A percentile compares a stretch with the other conserved stretches of the same genome.
These are phyloP conservation scores for Calonectria pauciramosa DNA, from an alignment of 2,329 filamentous ascomycete genomes.

Conservation along the genomic window DNA sequence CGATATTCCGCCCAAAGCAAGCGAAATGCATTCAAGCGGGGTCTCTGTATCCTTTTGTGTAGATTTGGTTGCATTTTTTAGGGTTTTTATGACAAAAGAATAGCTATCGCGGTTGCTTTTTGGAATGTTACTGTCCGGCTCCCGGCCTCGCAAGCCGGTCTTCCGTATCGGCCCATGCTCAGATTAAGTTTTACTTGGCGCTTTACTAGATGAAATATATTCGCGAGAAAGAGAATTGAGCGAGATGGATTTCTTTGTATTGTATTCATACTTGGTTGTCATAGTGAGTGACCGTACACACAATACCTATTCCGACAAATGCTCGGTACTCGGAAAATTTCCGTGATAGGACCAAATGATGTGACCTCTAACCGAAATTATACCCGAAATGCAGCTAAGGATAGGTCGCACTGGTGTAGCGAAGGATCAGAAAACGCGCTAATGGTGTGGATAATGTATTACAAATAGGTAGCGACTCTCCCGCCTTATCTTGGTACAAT, in stretches of 20 bases:
- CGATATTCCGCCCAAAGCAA: neutral
- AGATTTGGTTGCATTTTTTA: neutral
- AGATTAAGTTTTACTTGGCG: neutral
- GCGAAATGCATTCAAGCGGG: neutral
- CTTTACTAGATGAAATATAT: neutral
- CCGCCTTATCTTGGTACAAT: no score
- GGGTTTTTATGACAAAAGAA: neutral
- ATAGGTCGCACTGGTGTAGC: neutral
- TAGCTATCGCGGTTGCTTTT: neutral
- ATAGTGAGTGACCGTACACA: neutral
- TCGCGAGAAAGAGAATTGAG: neutral
- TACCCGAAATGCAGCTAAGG: neutral
- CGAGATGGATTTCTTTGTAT: neutral
- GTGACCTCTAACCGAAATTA: neutral
- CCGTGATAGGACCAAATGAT: neutral
- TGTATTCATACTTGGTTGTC: neutral
- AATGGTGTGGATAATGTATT: neutral
- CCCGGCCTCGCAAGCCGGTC: neutral
- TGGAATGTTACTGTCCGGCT: neutral
- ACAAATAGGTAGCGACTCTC: neutral
- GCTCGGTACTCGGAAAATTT: slow-evolving; percentile 5
- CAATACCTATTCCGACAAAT: neutral
- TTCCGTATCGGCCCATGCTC: neutral
- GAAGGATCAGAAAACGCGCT: neutral
- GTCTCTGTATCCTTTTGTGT: neutral